Conservation (phyloP, 768 basidiomycete genomes). For the Termitomyces sp. region DNA sequence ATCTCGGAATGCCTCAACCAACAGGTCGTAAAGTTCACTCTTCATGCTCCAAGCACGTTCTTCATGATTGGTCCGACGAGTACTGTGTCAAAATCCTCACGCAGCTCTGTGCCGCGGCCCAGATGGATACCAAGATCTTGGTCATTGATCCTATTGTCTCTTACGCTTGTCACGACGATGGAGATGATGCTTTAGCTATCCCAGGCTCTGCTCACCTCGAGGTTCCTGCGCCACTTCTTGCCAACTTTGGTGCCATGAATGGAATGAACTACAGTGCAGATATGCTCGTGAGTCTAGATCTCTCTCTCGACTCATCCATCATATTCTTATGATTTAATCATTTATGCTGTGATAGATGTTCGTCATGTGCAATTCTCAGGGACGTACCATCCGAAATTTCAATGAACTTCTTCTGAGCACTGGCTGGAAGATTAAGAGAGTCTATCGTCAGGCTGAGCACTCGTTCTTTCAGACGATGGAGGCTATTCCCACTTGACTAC, state of each 20-base stretch:
- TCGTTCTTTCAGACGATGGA: too few relatives aligned
- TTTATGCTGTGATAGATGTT: conserved; percentile 30
- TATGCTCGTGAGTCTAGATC: conserved; percentile 25
- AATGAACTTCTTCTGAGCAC: too few relatives aligned
- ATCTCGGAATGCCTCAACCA: too few relatives aligned
- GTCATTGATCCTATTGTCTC: conserved; percentile 5
- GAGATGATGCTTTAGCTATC: conserved; percentile 10
- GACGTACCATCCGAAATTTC: conserved; percentile 32
- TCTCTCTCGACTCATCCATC: neutral
- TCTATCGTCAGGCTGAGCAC: too few relatives aligned
- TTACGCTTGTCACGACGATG: conserved; percentile 5
- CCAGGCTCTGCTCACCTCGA: conserved; percentile 18
- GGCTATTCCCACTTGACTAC: too few relatives aligned
- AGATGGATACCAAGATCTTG: conserved; percentile 1
- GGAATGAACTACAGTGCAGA: conserved; percentile 34
- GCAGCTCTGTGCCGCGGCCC: neutral
- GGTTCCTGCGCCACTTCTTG: conserved; percentile 28
- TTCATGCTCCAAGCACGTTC: conserved; percentile 6
- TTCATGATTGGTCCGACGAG: conserved; percentile 8
- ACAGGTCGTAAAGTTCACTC: too few relatives aligned
- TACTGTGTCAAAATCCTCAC: too few relatives aligned
- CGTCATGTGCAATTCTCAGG: conserved; percentile 32
- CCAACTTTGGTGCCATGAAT: conserved; percentile 35
- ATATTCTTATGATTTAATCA: too few relatives aligned
- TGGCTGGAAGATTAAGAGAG: too few relatives aligned